These are phyloP conservation scores for Wickerhamiella kurtzmanii DNA, from an alignment of 805 yeast species.

Conservation along the genomic window DNA sequence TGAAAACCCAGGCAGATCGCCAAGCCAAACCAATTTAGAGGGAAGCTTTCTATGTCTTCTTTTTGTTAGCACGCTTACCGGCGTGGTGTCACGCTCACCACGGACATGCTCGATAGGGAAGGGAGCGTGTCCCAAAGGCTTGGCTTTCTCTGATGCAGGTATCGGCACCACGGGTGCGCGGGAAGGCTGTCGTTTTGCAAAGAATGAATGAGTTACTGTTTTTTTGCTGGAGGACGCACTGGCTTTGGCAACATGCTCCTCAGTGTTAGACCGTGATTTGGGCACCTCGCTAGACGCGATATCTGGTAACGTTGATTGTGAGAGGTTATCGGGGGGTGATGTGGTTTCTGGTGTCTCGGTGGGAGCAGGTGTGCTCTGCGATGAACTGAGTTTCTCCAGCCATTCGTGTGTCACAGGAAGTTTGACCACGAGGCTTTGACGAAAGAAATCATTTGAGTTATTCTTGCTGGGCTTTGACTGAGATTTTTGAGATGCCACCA, in stretches of 20 bases:
- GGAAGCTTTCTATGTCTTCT: neutral
- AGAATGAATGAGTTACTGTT: conserved; percentile 12
- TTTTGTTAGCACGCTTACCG: neutral
- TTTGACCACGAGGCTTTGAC: neutral
- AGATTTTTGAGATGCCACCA: too few species aligned
- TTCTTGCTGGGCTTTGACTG: too few species aligned
- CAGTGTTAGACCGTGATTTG: too few species aligned
- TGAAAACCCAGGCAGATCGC: neutral
- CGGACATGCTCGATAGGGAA: conserved; percentile 2
- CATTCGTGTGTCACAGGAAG: neutral
- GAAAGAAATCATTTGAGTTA: too few species aligned
- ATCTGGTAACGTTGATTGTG: too few species aligned
- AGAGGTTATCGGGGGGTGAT: too few species aligned
- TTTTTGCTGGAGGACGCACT: too few species aligned
- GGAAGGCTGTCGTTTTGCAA: conserved; percentile 12
- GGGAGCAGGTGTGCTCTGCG: too few species aligned
- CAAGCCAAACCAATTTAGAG: neutral
- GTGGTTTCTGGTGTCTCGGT: too few species aligned
- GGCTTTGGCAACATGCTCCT: too few species aligned
- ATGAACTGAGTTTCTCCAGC: conserved; percentile 9
- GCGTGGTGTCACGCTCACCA: neutral
- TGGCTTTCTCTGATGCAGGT: neutral
- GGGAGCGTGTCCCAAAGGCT: neutral
- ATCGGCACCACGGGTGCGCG: neutral
- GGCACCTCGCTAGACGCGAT: too few species aligned